These are phyloP conservation scores for Helianthus annuus DNA, from an alignment of 129 eudicot species.

Conservation along the genomic window DNA sequence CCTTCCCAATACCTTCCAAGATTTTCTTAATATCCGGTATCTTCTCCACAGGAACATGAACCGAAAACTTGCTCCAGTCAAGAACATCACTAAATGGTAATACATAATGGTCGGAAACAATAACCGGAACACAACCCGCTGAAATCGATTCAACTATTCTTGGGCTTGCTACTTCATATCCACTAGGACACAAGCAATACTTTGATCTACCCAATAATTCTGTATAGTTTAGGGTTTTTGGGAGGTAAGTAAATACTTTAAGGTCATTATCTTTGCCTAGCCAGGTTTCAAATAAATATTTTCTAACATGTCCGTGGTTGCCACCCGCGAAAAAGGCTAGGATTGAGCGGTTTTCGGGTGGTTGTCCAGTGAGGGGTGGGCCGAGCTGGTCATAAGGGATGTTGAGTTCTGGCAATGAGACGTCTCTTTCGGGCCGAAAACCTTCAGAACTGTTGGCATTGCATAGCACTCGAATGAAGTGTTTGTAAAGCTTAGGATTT, in stretches of 20 bases:
- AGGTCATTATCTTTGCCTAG: slow-evolving; percentile 36
- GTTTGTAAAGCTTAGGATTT: slow-evolving; percentile 38
- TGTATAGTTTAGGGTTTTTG: slow-evolving; percentile 35
- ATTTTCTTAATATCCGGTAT: slow-evolving; percentile 45
- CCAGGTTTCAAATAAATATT: slow-evolving; percentile 40
- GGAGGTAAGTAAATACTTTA: slow-evolving; percentile 48
- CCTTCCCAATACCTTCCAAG: slow-evolving; percentile 34
- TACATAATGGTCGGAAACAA: slow-evolving; percentile 50
- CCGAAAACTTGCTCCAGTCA: slow-evolving; percentile 61
- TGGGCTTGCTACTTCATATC: slow-evolving; percentile 74
- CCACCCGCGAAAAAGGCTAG: slow-evolving; percentile 60
- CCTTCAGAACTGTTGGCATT: slow-evolving; percentile 57
- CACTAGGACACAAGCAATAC: slow-evolving; percentile 72
- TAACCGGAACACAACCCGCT: slow-evolving; percentile 64
- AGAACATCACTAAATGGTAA: slow-evolving; percentile 69
- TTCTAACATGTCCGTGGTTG: slow-evolving; percentile 42
- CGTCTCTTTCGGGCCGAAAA: slow-evolving; percentile 49
- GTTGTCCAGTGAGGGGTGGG: slow-evolving; percentile 37
- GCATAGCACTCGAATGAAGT: slow-evolving; percentile 53
- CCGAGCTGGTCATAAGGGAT: slow-evolving; percentile 30
- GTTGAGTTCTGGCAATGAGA: slow-evolving; percentile 53
- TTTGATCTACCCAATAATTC: slow-evolving; percentile 40
- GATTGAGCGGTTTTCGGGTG: slow-evolving; percentile 42
- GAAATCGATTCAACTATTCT: slow-evolving; percentile 59
- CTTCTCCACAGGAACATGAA: slow-evolving; percentile 47